Conservation (phyloP, 140 eudicot species). For the Anethum foeniculum region DNA sequence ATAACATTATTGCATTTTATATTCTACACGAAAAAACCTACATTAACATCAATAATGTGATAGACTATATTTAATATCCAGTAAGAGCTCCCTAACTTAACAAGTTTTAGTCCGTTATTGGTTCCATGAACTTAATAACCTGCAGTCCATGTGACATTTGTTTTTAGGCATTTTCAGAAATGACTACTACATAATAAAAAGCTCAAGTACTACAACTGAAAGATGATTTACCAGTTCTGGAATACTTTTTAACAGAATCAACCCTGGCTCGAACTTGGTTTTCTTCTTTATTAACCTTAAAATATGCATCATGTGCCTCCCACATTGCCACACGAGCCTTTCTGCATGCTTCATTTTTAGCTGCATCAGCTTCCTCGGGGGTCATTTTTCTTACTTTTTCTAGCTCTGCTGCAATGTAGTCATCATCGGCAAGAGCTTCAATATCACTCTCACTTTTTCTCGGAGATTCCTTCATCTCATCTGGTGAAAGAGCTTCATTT, state of each 20-base stretch:
- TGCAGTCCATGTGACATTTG: neutral
- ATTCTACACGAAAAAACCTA: too few relatives aligned
- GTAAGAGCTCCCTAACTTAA: neutral
- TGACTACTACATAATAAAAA: neutral
- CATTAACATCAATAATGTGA: neutral
- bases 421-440: neutral
- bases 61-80: neutral
- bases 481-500: constrained; percentile 1
- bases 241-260: too few relatives aligned
- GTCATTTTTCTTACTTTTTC: neutral
- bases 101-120: neutral
- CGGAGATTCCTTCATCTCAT: constrained; percentile 21
- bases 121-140: neutral
- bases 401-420: neutral
- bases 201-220: neutral
- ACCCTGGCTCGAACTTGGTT: neutral
- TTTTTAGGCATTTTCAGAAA: neutral
- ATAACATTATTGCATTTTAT: neutral
- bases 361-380: neutral
- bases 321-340: neutral
- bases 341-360: neutral
- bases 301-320: neutral
- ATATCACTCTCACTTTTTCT: neutral
- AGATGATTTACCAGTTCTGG: neutral
- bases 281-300: neutral